Conservation (phyloP, 2,329 filamentous ascomycete genomes). For the Stagonosporopsis vannaccii region DNA sequence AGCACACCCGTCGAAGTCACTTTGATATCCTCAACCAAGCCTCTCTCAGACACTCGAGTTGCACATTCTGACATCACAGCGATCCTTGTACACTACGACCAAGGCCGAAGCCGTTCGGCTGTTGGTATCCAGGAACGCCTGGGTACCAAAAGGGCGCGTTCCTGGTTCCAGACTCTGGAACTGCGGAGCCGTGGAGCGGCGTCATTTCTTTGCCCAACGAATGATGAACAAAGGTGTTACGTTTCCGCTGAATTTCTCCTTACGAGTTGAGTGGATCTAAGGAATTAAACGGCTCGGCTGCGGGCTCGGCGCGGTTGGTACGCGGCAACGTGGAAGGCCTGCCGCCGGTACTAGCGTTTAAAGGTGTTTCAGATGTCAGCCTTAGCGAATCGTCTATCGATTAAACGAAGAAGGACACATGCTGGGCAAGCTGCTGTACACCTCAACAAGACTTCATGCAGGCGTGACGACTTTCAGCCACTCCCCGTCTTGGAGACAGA, state of each 20-base stretch:
- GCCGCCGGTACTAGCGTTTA: constrained; percentile 5
- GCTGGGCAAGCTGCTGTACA: constrained; percentile 17
- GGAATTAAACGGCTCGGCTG: constrained; percentile 17
- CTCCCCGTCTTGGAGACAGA: not conserved
- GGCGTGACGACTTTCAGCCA: constrained; percentile 10
- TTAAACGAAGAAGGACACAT: constrained; percentile 13
- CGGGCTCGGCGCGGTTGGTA: constrained; percentile 19
- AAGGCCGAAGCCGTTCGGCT: constrained; percentile 7
- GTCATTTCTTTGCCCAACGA: constrained; percentile 11
- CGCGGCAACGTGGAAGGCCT: constrained; percentile 20
- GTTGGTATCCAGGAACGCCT: constrained; percentile 12
- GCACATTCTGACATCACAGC: constrained; percentile 5
- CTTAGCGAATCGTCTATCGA: constrained; percentile 17
- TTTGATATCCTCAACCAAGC: not conserved
- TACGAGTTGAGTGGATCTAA: constrained; percentile 8
- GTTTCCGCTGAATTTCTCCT: constrained; percentile 15
- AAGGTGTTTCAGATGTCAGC: constrained; percentile 16
- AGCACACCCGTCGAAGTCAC: not conserved
- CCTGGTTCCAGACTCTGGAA: constrained; percentile 19
- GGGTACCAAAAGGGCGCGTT: constrained; percentile 7
- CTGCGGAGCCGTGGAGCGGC: constrained; percentile 16
- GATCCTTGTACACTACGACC: constrained; percentile 6
- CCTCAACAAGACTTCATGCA: constrained; percentile 14
- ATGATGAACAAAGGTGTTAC: constrained; percentile 15
- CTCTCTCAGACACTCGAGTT: not conserved